phyloP scores from a whole-genome alignment of 495 filamentous ascomycete species.

The Sordaria brevicollis region DNA sequence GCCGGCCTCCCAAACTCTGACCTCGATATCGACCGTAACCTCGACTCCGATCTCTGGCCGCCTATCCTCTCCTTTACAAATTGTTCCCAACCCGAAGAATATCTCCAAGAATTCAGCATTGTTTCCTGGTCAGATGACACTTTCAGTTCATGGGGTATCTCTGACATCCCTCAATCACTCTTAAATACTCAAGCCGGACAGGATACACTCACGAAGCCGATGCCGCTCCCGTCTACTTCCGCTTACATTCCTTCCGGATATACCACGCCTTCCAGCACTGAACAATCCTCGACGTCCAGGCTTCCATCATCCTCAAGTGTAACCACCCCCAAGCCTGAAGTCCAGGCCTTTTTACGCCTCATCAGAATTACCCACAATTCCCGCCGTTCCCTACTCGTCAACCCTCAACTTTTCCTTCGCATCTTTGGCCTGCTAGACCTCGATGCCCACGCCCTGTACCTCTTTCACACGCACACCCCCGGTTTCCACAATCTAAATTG shows the following conservation, averaged over 20 bases:
- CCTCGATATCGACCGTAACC: not conserved
- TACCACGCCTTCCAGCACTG: not conserved
- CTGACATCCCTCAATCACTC: not conserved
- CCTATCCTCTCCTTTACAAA: not conserved
- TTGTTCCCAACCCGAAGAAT: not conserved
- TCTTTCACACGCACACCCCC: not conserved
- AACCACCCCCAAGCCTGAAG: not conserved
- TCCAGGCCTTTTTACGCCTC: not conserved
- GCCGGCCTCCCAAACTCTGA: not conserved
- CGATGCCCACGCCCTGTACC: not conserved
- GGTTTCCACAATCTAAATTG: not conserved
- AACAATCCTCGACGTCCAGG: rapidly evolving
- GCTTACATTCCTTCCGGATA: not conserved
- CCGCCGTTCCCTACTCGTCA: not conserved
- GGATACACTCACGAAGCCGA: not conserved
- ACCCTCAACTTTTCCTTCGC: not conserved
- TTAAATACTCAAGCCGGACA: not conserved
- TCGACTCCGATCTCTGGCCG: not conserved
- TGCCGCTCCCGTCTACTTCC: not conserved
- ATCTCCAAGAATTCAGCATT: not conserved
- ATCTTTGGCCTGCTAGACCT: not conserved
- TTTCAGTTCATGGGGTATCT: not conserved
- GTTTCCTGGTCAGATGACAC: not conserved
- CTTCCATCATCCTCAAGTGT: not conserved
- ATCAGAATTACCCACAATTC: not conserved